Evolutionary conservation across 2,329 filamentous ascomycete species (phyloP).

Genomic region (Biscogniauxia marginata): DNA sequence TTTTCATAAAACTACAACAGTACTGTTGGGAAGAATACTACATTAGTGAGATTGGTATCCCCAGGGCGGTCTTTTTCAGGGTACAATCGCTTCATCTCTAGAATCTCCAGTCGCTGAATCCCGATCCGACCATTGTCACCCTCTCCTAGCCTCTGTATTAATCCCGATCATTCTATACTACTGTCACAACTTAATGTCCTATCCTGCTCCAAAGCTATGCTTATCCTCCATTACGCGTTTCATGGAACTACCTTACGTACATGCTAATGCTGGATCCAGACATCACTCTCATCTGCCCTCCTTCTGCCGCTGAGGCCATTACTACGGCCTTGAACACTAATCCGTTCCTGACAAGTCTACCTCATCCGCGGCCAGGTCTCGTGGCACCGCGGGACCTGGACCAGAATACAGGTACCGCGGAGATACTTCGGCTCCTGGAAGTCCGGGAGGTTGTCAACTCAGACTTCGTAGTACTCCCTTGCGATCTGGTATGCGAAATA

Average conservation of each 20-base stretch:
- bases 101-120: too few species aligned
- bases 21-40: too few species aligned
- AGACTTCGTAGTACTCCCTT: slow-evolving; percentile 89
- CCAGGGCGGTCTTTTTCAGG: too few species aligned
- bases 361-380: slow-evolving; percentile 70
- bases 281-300: slow-evolving; percentile 63
- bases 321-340: slow-evolving; percentile 72
- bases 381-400: slow-evolving; percentile 74
- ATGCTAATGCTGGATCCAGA: slow-evolving; percentile 39
- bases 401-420: slow-evolving; percentile 83
- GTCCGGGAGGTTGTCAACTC: slow-evolving; percentile 74
- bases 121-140: too few species aligned
- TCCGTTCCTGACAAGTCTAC: slow-evolving; percentile 72
- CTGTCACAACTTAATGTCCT: too few species aligned
- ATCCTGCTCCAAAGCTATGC: too few species aligned
- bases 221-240: too few species aligned
- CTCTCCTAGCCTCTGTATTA: too few species aligned
- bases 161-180: too few species aligned
- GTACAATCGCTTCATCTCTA: too few species aligned
- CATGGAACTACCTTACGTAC: slow-evolving; percentile 21
- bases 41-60: too few species aligned
- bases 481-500: slow-evolving; percentile 89
- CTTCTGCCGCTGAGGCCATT: slow-evolving; percentile 64
- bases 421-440: slow-evolving; percentile 81
- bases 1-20: neutral